phyloP scores from a whole-genome alignment of 1,139 yeast species.

The Yamadazyma dushanensis region DNA sequence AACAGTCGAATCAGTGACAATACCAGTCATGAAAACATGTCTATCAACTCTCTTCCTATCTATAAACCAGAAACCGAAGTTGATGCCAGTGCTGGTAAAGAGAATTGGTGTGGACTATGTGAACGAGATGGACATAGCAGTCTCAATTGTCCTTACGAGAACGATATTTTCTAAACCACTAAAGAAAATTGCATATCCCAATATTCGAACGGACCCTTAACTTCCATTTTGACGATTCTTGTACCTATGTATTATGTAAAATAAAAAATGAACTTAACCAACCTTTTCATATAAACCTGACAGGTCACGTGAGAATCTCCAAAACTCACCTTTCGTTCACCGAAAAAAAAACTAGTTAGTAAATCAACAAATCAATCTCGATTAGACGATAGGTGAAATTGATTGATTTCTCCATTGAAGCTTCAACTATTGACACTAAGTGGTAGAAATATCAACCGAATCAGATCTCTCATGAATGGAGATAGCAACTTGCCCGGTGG shows the following conservation, averaged over 20 bases:
- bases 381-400: too few relatives aligned
- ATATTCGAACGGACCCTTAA: too few relatives aligned
- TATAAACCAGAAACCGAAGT: slow-evolving; percentile 48
- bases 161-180: slow-evolving; percentile 52
- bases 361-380: too few relatives aligned
- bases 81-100: slow-evolving; percentile 76
- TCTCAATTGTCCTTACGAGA: slow-evolving; percentile 83
- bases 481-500: too few relatives aligned
- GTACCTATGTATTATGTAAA: background rate
- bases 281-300: too few relatives aligned
- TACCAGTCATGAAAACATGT: slow-evolving; percentile 13
- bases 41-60: slow-evolving; percentile 41
- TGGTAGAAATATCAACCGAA: too few relatives aligned
- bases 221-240: too few relatives aligned
- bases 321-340: background rate
- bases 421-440: too few relatives aligned
- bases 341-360: slow-evolving; percentile 2
- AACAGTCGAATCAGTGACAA: slow-evolving; percentile 13
- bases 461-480: too few relatives aligned
- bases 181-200: too few relatives aligned
- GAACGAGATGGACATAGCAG: slow-evolving; percentile 88
- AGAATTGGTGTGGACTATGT: slow-evolving; percentile 89
- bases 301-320: slow-evolving; percentile 2
- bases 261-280: slow-evolving; percentile 1
- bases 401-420: too few relatives aligned